Conservation (phyloP, 768 basidiomycete species). For the Sarcodon sp. region DNA sequence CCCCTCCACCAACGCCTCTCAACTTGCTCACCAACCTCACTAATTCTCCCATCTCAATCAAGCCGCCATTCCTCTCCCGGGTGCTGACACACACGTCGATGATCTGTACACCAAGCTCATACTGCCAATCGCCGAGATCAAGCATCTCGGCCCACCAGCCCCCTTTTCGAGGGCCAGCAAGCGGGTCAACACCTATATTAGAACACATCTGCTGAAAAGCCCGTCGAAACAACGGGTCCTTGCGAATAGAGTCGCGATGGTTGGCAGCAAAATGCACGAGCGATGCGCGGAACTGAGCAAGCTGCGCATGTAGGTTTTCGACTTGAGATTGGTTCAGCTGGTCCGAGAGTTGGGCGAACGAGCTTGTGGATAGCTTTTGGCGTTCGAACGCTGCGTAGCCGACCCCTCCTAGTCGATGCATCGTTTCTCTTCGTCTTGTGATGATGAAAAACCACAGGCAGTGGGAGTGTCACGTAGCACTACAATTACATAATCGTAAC, state of each 20-base stretch:
- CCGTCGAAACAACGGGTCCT: constrained; percentile 79
- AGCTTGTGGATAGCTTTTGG: constrained; percentile 70
- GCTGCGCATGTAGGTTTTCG: constrained; percentile 66
- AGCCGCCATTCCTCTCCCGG: constrained; percentile 79
- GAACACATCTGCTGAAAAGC: constrained; percentile 95
- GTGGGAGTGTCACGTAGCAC: neutral
- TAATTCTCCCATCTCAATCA: constrained; percentile 83
- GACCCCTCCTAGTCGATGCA: constrained; percentile 70
- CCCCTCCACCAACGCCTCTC: constrained; percentile 53
- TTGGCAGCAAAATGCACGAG: constrained; percentile 69
- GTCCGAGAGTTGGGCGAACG: constrained; percentile 72
- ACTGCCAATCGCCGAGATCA: constrained; percentile 87
- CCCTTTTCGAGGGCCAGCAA: constrained; percentile 73
- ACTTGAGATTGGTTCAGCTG: constrained; percentile 69
- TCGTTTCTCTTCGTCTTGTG: constrained; percentile 12
- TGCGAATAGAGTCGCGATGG: constrained; percentile 75
- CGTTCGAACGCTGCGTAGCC: constrained; percentile 85
- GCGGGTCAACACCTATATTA: constrained; percentile 88
- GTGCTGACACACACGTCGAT: constrained; percentile 87
- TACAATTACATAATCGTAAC: no score
- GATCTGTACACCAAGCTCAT: constrained; percentile 91
- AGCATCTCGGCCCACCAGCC: constrained; percentile 91
- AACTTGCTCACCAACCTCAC: constrained; percentile 67
- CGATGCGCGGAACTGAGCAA: constrained; percentile 73
- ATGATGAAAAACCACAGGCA: neutral